Percentiles rank a stretch among this genome's conserved stretches.
These are phyloP conservation scores for Globisporangium uncinulatum DNA, from an alignment of 352 stramenopile species.

Conservation along the genomic window DNA sequence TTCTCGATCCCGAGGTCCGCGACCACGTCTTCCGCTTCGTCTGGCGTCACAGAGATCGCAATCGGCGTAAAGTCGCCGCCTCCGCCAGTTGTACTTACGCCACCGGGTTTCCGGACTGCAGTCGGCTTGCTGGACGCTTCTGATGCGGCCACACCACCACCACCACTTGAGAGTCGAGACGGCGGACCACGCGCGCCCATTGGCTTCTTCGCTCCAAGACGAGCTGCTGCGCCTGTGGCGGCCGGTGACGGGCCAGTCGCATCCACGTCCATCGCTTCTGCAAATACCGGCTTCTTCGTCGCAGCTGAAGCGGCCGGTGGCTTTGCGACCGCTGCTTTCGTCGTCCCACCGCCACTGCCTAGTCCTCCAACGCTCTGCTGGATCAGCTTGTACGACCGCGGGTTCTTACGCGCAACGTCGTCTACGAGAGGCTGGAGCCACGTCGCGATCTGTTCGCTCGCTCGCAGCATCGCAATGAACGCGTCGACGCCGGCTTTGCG, in stretches of 20 bases:
- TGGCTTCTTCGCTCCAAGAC: slow-evolving; percentile 12
- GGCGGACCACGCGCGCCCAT: slow-evolving; percentile 25
- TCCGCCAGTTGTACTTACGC: slow-evolving; percentile 10
- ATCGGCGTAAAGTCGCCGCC: slow-evolving; percentile 56
- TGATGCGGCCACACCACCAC: slow-evolving; percentile 3
- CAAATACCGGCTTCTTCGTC: slow-evolving; percentile 3
- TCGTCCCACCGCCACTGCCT: background rate
- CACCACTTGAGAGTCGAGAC: slow-evolving; percentile 41
- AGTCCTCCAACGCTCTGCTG: slow-evolving; percentile 34
- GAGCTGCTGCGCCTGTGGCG: slow-evolving; percentile 1
- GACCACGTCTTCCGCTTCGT: slow-evolving; percentile 65
- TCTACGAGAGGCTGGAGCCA: slow-evolving; percentile 63
- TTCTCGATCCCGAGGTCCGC: slow-evolving; percentile 50
- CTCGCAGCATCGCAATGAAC: slow-evolving; percentile 54
- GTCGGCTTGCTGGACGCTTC: slow-evolving; percentile 22
- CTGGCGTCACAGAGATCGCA: slow-evolving; percentile 46
- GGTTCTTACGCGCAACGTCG: slow-evolving; percentile 63
- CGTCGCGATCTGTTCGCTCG: slow-evolving; percentile 32
- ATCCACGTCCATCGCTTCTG: slow-evolving; percentile 24
- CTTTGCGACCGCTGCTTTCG: too few species aligned
- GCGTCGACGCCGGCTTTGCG: slow-evolving; percentile 69
- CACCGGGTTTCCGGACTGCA: slow-evolving; percentile 20
- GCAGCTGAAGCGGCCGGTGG: slow-evolving; percentile 12
- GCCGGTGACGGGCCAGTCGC: background rate
- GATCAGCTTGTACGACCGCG: slow-evolving; percentile 66